Conservation (phyloP, 2,329 filamentous ascomycete genomes). For the Pestalotiopsis sp. region DNA sequence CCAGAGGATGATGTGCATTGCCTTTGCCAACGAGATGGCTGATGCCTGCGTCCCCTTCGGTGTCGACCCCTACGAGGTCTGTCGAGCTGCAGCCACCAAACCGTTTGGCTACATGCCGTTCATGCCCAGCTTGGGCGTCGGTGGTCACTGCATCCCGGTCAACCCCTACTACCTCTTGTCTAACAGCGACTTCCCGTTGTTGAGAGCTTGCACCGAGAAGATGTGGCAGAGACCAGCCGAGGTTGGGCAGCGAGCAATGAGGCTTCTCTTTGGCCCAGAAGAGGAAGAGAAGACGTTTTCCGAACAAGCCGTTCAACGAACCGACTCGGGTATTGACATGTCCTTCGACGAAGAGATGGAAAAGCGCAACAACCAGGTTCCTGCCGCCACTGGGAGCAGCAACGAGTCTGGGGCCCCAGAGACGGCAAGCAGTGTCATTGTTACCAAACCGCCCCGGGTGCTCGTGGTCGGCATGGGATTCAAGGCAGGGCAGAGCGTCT, state of each 20-base stretch:
- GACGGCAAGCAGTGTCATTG: background rate
- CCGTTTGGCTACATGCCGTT: conserved; percentile 56
- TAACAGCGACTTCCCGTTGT: conserved; percentile 48
- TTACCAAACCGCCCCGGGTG: conserved; percentile 22
- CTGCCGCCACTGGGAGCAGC: no score
- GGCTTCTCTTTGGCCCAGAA: conserved; percentile 26
- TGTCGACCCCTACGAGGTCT: conserved; percentile 55
- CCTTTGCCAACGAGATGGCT: conserved; percentile 60
- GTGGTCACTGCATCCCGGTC: conserved; percentile 59
- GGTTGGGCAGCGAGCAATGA: conserved; percentile 39
- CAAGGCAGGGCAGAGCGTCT: conserved; percentile 49
- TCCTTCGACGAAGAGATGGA: background rate
- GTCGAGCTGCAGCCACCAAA: conserved; percentile 49
- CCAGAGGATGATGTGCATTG: conserved; percentile 56
- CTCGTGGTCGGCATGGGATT: conserved; percentile 53
- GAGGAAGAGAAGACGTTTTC: background rate
- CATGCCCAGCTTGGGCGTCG: conserved; percentile 51
- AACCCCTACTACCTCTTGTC: conserved; percentile 49
- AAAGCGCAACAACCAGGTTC: background rate
- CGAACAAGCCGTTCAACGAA: background rate
- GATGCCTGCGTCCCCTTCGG: conserved; percentile 48
- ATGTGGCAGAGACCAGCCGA: conserved; percentile 45
- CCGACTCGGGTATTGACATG: conserved; percentile 5
- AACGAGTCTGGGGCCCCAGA: background rate
- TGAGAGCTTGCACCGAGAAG: conserved; percentile 44